Conservation (phyloP, 2,329 filamentous ascomycete species). For the Nakataea oryzae region DNA sequence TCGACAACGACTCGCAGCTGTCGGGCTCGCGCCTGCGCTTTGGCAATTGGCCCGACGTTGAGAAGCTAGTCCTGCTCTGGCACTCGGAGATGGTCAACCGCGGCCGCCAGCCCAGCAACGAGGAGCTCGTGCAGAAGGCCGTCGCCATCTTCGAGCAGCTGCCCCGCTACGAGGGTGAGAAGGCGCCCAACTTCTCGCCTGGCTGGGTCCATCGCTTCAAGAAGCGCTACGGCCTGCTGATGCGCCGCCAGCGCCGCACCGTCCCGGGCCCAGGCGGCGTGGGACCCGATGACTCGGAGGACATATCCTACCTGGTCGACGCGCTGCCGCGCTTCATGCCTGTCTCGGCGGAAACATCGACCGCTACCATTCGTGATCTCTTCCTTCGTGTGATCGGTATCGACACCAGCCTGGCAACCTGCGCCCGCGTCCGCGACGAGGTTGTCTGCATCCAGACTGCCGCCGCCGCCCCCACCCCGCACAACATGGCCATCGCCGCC, state of each 20-base stretch:
- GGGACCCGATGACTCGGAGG: constrained; percentile 20
- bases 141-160: constrained; percentile 47
- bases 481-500: constrained; percentile 1
- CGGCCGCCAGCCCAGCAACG: constrained; percentile 50
- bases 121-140: constrained; percentile 52
- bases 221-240: constrained; percentile 49
- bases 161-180: constrained; percentile 49
- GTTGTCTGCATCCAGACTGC: constrained; percentile 28
- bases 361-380: constrained; percentile 47
- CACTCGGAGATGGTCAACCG: constrained; percentile 39
- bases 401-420: constrained; percentile 40
- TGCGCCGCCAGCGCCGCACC: constrained; percentile 37
- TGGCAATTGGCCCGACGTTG: constrained; percentile 54
- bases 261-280: constrained; percentile 26
- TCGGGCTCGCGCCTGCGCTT: constrained; percentile 53
- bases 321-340: constrained; percentile 49
- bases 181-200: constrained; percentile 50
- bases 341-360: constrained; percentile 46
- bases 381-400: constrained; percentile 44
- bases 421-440: constrained; percentile 48
- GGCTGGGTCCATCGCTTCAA: constrained; percentile 57
- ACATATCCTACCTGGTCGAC: constrained; percentile 50
- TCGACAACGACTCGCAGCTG: constrained; percentile 50
- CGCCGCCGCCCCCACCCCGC: constrained; percentile 9
- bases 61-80: constrained; percentile 46